phyloP scores from a whole-genome alignment of 352 stramenopile species.

The Pythium phragmiticola region DNA sequence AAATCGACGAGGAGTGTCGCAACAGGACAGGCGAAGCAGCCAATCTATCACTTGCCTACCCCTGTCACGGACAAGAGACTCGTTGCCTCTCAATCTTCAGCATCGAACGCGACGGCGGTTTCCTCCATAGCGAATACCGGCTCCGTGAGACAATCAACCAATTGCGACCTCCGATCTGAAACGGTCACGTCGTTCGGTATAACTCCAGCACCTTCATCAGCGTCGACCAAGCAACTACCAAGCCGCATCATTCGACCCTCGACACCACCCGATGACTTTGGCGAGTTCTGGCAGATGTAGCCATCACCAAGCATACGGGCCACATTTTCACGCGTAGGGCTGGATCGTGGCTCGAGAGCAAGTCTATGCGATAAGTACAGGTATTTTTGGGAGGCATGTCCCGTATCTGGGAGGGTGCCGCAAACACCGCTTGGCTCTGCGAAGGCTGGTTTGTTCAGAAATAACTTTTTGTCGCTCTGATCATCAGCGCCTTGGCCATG shows the following conservation, averaged over 20 bases:
- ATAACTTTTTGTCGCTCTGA: not conserved
- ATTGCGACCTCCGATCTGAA: not conserved
- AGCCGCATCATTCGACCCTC: no score
- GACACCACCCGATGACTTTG: constrained; percentile 13
- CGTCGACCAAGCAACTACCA: not conserved
- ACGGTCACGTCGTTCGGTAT: not conserved
- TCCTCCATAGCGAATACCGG: not conserved
- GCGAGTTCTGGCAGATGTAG: constrained; percentile 27
- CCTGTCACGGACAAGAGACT: not conserved
- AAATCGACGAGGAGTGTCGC: not conserved
- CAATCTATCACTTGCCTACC: not conserved
- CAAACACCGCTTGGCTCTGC: not conserved
- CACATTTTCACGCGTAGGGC: not conserved
- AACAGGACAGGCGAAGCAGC: not conserved
- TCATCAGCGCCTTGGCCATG: not conserved
- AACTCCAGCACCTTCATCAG: not conserved
- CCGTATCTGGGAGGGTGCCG: not conserved
- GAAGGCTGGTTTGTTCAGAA: not conserved
- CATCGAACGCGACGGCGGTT: not conserved
- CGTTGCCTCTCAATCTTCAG: not conserved
- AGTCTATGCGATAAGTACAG: no score
- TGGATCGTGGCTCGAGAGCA: not conserved
- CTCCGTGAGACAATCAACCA: not conserved
- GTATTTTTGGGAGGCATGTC: no score
- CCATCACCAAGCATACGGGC: not conserved